Evolutionary conservation across 768 basidiomycete genomes (phyloP).

Genomic region (Lactifluus volemus): DNA sequence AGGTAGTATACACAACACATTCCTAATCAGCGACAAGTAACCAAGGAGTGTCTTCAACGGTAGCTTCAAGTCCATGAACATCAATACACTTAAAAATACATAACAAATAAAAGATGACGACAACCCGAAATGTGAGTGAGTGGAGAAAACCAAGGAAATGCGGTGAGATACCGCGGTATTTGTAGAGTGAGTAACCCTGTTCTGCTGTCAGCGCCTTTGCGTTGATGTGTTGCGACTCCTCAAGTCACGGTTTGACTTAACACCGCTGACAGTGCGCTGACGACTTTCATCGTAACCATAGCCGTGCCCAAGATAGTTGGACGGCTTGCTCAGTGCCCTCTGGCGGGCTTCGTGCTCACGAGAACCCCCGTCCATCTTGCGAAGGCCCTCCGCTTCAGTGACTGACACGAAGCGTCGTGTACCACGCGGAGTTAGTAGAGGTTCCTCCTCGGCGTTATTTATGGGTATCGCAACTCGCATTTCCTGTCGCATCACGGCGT

Average conservation of each 20-base stretch:
- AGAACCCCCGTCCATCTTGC: neutral
- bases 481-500: conserved; percentile 7
- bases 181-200: neutral
- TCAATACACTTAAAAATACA: neutral
- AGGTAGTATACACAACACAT: neutral
- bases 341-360: neutral
- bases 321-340: neutral
- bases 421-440: neutral
- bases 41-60: neutral
- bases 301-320: neutral
- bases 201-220: neutral
- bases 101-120: neutral
- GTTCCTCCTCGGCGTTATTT: neutral
- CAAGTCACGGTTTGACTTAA: neutral
- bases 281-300: neutral
- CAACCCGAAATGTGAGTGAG: neutral
- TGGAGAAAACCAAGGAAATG: neutral
- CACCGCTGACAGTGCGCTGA: neutral
- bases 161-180: neutral
- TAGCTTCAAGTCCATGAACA: neutral
- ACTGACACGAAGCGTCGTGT: conserved; percentile 1
- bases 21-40: neutral
- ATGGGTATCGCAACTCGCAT: neutral
- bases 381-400: neutral
- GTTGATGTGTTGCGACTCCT: neutral